These are phyloP conservation scores for Malassezia sympodialis DNA, from an alignment of 1,284 basidiomycete genomes.

Conservation along the genomic window DNA sequence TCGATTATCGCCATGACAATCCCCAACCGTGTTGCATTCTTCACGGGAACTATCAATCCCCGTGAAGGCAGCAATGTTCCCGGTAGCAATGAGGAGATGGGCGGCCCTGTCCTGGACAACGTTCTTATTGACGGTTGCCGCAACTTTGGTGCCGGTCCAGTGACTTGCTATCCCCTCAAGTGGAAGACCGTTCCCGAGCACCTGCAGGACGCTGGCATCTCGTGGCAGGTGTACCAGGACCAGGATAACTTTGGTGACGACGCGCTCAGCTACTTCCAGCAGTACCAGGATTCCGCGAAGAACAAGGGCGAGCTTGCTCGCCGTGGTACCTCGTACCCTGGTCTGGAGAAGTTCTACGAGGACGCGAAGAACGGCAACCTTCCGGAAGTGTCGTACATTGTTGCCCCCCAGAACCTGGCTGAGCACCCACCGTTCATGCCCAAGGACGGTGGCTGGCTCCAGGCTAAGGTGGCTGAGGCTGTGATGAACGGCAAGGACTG, in stretches of 20 bases:
- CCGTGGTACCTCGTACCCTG: slow-evolving; percentile 22
- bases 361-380: slow-evolving; percentile 29
- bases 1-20: slow-evolving; percentile 25
- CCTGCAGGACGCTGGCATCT: slow-evolving; percentile 24
- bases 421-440: slow-evolving; percentile 35
- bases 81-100: slow-evolving; percentile 4
- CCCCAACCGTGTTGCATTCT: slow-evolving; percentile 29
- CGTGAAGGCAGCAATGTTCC: slow-evolving; percentile 7
- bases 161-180: slow-evolving; percentile 20
- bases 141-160: slow-evolving; percentile 1
- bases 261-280: slow-evolving; percentile 13
- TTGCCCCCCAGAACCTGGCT: slow-evolving; percentile 29
- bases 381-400: slow-evolving; percentile 32
- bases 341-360: slow-evolving; percentile 27
- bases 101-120: slow-evolving; percentile 22
- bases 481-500: slow-evolving; percentile 26
- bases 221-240: slow-evolving; percentile 31
- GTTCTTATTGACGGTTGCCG: slow-evolving; percentile 10
- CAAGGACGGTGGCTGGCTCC: slow-evolving; percentile 30
- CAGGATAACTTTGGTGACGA: slow-evolving; percentile 30
- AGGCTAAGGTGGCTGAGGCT: slow-evolving; percentile 33
- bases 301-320: slow-evolving; percentile 17
- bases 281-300: slow-evolving; percentile 17
- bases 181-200: slow-evolving; percentile 36
- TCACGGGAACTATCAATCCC: slow-evolving; percentile 20